Base-by-base conservation (phyloP, 1,284 basidiomycete species). In the Apiotrichum gracile region DNA sequence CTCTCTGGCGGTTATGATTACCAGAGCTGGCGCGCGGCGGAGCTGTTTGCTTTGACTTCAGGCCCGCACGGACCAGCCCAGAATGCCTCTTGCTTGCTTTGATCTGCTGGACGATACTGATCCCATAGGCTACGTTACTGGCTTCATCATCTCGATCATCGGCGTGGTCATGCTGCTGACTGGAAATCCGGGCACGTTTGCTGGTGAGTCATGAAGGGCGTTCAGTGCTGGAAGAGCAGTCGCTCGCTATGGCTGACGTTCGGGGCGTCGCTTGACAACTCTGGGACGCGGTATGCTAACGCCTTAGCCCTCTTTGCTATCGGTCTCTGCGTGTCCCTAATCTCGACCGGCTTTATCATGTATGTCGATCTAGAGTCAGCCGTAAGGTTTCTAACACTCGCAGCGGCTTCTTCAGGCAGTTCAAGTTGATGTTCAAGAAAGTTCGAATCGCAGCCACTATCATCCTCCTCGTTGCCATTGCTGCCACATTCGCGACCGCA, bases 391-490 rank as follows among this genome's bases (percentile, higher is more conserved):
- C 38, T 40, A 40, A 40, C 38, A 26, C 26, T 16, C 22, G 21
- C 49, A 72, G 69, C 47, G 72, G 91, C 82, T 93, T 92, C 75
- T 72, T 76, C 58, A 86, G 82, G 61, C 91, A 93, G 71, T 55
- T 87, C 38, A 87, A 89, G 74, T 79, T 88, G 61, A 93, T 93
- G 91, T 94, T 94, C 80, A 91, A 92, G 73, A 86, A 88, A 46
- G 83, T 93, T 22, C 86, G 91, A 51, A 76, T 94, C n/a, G 76
- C 88, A 13, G 91, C 92, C 0, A 85, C 89, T 0, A 71, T 91
- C 52, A 68, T 93, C 33, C 84, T 96, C 74, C 69, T 96, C 4
- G 84, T 73, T 2, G 83, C 85, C 19, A 87, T 92, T 62, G 84
- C 73, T 16, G 79, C 91, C 59, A 84, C 88, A 42, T 89, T 92